These are phyloP conservation scores for Candida stauntonica DNA, from an alignment of 805 yeast genomes.

Conservation along the genomic window DNA sequence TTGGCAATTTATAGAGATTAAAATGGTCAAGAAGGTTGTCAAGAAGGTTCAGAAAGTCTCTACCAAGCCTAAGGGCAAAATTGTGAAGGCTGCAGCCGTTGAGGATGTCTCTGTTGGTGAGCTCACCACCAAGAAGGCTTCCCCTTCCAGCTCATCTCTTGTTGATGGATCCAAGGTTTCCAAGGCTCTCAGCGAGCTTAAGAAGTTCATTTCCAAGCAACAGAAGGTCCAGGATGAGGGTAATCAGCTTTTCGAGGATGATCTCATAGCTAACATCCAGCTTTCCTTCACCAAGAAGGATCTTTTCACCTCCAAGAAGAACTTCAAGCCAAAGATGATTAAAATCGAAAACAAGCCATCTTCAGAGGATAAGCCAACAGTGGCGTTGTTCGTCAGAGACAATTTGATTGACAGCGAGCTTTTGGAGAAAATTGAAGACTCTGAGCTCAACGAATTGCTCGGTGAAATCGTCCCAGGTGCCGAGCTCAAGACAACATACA, in stretches of 20 bases:
- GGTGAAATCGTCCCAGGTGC: conserved; percentile 61
- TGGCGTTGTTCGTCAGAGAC: conserved; percentile 72
- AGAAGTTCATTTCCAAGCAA: conserved; percentile 45
- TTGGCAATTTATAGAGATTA: no score
- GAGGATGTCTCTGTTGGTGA: conserved; percentile 16
- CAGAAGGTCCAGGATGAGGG: conserved; percentile 33
- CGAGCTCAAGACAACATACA: conserved; percentile 78
- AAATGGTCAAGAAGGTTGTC: conserved; percentile 13
- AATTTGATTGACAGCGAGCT: conserved; percentile 35
- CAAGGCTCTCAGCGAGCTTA: conserved; percentile 63
- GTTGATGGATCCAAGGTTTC: conserved; percentile 31
- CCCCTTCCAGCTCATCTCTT: conserved; percentile 2
- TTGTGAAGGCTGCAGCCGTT: conserved; percentile 22
- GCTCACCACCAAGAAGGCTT: conserved; percentile 8
- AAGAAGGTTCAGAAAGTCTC: conserved; percentile 20
- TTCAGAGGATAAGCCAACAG: conserved; percentile 37
- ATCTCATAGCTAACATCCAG: conserved; percentile 41
- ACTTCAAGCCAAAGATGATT: conserved; percentile 34
- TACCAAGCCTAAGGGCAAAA: conserved; percentile 27
- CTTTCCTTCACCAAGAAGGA: conserved; percentile 64
- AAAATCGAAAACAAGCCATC: conserved; percentile 37
- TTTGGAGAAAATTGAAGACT: conserved; percentile 26
- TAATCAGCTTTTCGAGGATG: conserved; percentile 55
- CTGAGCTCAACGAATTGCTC: conserved; percentile 28
- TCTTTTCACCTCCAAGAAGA: conserved; percentile 52